Evolutionary conservation across 768 basidiomycete species (phyloP).

Genomic region (Goffeauzyma gilvescens): DNA sequence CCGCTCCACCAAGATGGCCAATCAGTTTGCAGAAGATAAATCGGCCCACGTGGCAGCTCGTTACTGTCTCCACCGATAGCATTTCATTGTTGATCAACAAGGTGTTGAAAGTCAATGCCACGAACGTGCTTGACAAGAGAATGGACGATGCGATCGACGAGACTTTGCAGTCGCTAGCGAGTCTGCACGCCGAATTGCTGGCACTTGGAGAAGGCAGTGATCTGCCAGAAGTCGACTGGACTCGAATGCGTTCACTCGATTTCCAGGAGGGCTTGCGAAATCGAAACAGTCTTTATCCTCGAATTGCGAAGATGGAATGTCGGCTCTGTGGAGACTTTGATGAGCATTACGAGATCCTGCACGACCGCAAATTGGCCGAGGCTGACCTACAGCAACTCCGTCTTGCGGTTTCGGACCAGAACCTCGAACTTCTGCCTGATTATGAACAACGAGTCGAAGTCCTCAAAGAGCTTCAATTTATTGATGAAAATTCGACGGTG

Average conservation of each 20-base stretch:
- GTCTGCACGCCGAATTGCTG: constrained; percentile 44
- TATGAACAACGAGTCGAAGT: constrained; percentile 88
- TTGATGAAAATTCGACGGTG: constrained; percentile 89
- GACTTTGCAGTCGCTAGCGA: constrained; percentile 35
- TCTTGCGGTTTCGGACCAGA: constrained; percentile 81
- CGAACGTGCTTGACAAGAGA: constrained; percentile 52
- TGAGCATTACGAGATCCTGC: constrained; percentile 54
- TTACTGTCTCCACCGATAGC: constrained; percentile 47
- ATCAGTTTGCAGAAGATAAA: constrained; percentile 38
- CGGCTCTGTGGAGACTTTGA: constrained; percentile 48
- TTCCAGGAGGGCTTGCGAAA: constrained; percentile 65
- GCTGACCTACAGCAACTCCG: constrained; percentile 60
- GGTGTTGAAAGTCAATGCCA: constrained; percentile 42
- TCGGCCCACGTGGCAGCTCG: constrained; percentile 47
- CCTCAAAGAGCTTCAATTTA: constrained; percentile 73
- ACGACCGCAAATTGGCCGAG: constrained; percentile 55
- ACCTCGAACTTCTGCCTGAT: constrained; percentile 85
- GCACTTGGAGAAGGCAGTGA: constrained; percentile 17
- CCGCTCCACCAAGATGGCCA: constrained; percentile 61
- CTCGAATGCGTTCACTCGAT: constrained; percentile 59
- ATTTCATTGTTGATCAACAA: constrained; percentile 56
- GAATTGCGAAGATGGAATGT: constrained; percentile 38
- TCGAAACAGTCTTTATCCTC: constrained; percentile 39
- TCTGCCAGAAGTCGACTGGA: constrained; percentile 70
- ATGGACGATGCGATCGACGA: constrained; percentile 42